phyloP scores from a whole-genome alignment of 306 rosid genomes.

The Fagus sylvatica region DNA sequence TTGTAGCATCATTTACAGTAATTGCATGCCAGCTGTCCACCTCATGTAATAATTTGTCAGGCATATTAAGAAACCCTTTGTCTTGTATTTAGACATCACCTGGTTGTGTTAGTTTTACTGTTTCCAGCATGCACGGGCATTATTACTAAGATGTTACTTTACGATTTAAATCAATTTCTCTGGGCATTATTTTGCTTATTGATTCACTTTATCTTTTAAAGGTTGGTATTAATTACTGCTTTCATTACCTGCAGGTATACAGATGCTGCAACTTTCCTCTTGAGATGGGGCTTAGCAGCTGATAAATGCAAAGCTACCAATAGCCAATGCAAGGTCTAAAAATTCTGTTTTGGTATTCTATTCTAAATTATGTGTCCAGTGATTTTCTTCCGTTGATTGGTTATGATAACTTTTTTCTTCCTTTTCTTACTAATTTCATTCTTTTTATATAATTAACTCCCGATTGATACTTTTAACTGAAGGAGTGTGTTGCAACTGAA shows the following conservation, averaged over 20 bases:
- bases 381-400: background rate
- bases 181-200: background rate
- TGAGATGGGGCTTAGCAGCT: constrained; percentile 86
- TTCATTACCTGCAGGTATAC: constrained; percentile 57
- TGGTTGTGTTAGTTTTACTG: background rate
- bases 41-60: no score
- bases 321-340: constrained; percentile 79
- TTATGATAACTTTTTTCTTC: background rate
- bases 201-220: background rate
- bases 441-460: background rate
- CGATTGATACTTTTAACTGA: background rate
- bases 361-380: background rate
- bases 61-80: background rate
- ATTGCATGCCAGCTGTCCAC: no score
- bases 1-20: background rate
- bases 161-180: background rate
- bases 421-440: background rate
- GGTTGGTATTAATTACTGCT: constrained; percentile 3
- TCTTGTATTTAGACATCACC: background rate
- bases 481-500: background rate
- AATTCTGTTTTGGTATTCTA: background rate
- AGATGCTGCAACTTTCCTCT: constrained; percentile 75
- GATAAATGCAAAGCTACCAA: constrained; percentile 87
- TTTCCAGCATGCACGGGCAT: background rate
- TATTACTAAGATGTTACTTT: background rate